Percentiles rank a stretch among this genome's conserved stretches.
These are phyloP conservation scores for Candida smagusa DNA, from an alignment of 1,139 yeast species.

Conservation along the genomic window DNA sequence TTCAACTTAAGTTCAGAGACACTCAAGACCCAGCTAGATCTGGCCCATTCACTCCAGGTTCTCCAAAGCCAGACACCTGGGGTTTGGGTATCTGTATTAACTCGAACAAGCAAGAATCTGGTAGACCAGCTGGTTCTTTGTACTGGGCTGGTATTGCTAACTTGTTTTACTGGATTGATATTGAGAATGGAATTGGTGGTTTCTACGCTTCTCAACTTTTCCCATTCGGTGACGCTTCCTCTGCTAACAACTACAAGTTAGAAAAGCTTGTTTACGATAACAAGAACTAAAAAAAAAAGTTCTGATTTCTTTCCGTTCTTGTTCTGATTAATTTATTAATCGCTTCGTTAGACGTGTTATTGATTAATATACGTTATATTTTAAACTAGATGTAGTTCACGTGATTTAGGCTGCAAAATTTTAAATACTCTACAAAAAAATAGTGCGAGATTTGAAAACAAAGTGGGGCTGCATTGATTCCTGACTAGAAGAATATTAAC, in stretches of 20 bases:
- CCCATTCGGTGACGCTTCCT: conserved; percentile 17
- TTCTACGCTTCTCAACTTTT: conserved; percentile 40
- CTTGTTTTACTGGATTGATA: conserved; percentile 45
- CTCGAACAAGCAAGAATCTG: conserved; percentile 27
- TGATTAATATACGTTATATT: too few relatives aligned
- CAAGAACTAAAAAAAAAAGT: neutral
- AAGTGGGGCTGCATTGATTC: too few relatives aligned
- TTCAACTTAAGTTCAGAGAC: conserved; percentile 5
- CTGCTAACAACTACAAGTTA: neutral
- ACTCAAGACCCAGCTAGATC: conserved; percentile 7
- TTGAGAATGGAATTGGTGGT: conserved; percentile 41
- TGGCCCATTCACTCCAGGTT: neutral
- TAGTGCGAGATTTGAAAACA: too few relatives aligned
- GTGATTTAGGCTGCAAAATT: too few relatives aligned
- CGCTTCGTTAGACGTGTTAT: too few relatives aligned
- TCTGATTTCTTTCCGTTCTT: too few relatives aligned
- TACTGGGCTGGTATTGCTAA: conserved; percentile 50
- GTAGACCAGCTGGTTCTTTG: conserved; percentile 36
- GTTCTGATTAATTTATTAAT: too few relatives aligned
- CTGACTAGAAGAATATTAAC: too few relatives aligned
- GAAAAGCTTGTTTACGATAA: conserved; percentile 15
- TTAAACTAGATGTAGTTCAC: too few relatives aligned
- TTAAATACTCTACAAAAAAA: too few relatives aligned
- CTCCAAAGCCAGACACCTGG: conserved; percentile 4
- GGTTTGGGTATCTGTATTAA: conserved; percentile 5